A percentile compares a stretch with the other conserved stretches of the same genome.
Evolutionary conservation across 2,329 filamentous ascomycete species (phyloP).

Genomic region (Aspergillus piperis): DNA sequence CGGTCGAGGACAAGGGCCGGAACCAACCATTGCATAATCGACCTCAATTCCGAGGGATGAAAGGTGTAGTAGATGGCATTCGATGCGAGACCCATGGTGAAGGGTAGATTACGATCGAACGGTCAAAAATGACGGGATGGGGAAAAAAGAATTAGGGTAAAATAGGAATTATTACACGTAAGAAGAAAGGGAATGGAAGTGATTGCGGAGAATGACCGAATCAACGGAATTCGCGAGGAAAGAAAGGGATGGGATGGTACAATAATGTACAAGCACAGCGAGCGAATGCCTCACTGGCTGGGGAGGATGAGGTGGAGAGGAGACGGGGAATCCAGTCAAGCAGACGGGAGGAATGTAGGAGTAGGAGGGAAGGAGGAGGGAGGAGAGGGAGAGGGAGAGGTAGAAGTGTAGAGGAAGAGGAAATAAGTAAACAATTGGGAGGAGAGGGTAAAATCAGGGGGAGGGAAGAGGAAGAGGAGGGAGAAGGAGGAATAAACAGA

Average conservation of each 20-base stretch:
- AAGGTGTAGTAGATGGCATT: constrained; percentile 69
- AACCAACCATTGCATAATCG: constrained; percentile 83
- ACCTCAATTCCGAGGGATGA: constrained; percentile 75
- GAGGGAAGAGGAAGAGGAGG: background rate
- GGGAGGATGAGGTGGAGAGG: background rate
- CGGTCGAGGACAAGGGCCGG: constrained; percentile 2
- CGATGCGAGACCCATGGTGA: constrained; percentile 44
- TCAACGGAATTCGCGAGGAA: constrained; percentile 10
- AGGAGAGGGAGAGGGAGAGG: constrained; percentile 3
- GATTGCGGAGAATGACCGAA: constrained; percentile 6
- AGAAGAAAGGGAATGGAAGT: background rate
- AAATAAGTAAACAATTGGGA: constrained; percentile 8
- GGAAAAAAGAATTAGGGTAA: background rate
- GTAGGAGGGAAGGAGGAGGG: constrained; percentile 1
- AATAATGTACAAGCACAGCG: constrained; percentile 16
- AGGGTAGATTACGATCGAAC: constrained; percentile 17
- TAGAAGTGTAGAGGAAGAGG: background rate
- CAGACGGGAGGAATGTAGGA: background rate
- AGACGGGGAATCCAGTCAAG: constrained; percentile 10
- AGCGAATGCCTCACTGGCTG: constrained; percentile 7
- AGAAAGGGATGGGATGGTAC: constrained; percentile 1
- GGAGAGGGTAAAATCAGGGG: constrained; percentile 8
- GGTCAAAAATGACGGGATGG: background rate
- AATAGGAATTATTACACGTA: background rate
- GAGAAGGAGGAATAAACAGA: constrained; percentile 3